These are phyloP conservation scores for Fusarium austroafricanum DNA, from an alignment of 2,329 filamentous ascomycete genomes.

Conservation along the genomic window DNA sequence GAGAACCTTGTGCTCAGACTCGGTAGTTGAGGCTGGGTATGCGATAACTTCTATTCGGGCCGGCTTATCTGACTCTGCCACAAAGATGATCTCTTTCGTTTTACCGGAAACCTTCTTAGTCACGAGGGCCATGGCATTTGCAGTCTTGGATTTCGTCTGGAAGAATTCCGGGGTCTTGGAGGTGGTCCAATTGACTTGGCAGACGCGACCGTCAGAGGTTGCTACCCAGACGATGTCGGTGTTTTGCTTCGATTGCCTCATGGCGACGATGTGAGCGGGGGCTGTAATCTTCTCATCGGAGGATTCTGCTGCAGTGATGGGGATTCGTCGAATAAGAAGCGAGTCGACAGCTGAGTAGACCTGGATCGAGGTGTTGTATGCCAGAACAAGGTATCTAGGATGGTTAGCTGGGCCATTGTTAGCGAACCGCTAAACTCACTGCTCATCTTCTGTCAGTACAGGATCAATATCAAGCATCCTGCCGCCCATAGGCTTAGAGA, in stretches of 20 bases:
- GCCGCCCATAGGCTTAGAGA: slow-evolving; percentile 74
- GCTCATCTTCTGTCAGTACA: slow-evolving; percentile 70
- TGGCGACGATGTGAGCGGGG: slow-evolving; percentile 55
- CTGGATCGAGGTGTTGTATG: slow-evolving; percentile 79
- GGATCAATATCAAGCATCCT: slow-evolving; percentile 74
- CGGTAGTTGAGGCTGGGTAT: slow-evolving; percentile 54
- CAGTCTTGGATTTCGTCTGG: slow-evolving; percentile 55
- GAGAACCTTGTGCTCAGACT: slow-evolving; percentile 51
- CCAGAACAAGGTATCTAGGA: slow-evolving; percentile 76
- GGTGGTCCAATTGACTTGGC: slow-evolving; percentile 68
- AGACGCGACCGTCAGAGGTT: slow-evolving; percentile 67
- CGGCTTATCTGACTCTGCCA: slow-evolving; percentile 57
- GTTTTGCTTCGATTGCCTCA: slow-evolving; percentile 53
- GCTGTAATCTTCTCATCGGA: slow-evolving; percentile 41
- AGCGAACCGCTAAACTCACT: slow-evolving; percentile 57
- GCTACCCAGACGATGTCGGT: slow-evolving; percentile 69
- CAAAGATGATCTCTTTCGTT: slow-evolving; percentile 59
- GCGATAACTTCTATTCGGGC: slow-evolving; percentile 56
- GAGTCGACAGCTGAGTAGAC: slow-evolving; percentile 87
- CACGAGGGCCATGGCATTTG: slow-evolving; percentile 60
- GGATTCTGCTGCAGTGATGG: slow-evolving; percentile 55
- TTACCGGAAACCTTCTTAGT: slow-evolving; percentile 51
- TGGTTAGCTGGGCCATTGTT: slow-evolving; percentile 24
- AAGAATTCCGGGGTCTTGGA: slow-evolving; percentile 57
- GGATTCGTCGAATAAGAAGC: slow-evolving; percentile 78